Percentiles rank a stretch among this genome's conserved stretches.
Conservation (phyloP, 371 early-diverging fungal genomes). For the Mucor irregularis region DNA sequence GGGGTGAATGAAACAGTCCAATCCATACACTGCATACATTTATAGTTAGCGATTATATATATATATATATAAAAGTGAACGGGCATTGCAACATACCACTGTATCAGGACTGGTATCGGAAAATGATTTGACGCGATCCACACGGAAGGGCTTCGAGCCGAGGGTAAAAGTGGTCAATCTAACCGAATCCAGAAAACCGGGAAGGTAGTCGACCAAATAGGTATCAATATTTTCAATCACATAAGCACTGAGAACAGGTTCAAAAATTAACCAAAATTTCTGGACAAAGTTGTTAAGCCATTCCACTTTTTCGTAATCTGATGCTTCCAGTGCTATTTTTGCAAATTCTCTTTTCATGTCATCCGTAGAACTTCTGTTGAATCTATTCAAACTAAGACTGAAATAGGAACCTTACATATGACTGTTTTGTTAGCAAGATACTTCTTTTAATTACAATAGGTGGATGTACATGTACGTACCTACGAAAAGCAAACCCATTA, state of each 20-base stretch:
- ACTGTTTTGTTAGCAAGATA: background rate
- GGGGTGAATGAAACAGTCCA: conserved; percentile 91
- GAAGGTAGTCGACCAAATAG: conserved; percentile 77
- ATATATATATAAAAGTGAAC: background rate
- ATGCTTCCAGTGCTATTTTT: conserved; percentile 40
- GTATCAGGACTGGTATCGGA: conserved; percentile 78
- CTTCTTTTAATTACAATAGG: conserved; percentile 9
- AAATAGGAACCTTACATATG: conserved; percentile 62
- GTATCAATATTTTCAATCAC: conserved; percentile 75
- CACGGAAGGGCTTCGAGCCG: conserved; percentile 92
- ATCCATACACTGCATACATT: conserved; percentile 76
- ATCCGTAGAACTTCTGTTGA: conserved; percentile 62
- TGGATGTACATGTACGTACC: no score
- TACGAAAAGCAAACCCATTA: conserved; percentile 43
- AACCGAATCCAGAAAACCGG: conserved; percentile 89
- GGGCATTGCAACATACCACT: conserved; percentile 53
- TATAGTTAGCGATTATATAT: background rate
- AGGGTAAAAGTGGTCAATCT: conserved; percentile 93
- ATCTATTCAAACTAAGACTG: conserved; percentile 62
- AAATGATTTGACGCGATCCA: conserved; percentile 84
- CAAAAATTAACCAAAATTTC: conserved; percentile 94
- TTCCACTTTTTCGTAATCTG: conserved; percentile 82
- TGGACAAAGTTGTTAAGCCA: conserved; percentile 93
- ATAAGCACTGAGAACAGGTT: conserved; percentile 84
- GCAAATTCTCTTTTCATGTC: conserved; percentile 68